phyloP scores from a whole-genome alignment of 2,329 filamentous ascomycete genomes.

The Colletotrichum sp. region DNA sequence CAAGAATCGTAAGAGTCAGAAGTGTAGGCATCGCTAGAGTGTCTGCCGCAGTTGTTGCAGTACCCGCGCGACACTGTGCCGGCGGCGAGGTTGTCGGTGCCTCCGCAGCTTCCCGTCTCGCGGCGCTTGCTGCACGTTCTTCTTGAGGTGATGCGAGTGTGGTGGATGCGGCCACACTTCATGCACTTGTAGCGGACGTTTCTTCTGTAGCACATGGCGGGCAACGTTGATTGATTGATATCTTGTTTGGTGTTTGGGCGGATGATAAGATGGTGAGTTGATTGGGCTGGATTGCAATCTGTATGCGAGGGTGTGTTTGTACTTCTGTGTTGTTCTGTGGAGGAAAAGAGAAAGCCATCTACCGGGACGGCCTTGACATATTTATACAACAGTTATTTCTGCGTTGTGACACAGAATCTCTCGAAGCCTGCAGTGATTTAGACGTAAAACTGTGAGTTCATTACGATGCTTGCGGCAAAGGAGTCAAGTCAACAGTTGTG shows the following conservation, averaged over 20 bases:
- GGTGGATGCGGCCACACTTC: neutral
- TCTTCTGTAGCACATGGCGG: neutral
- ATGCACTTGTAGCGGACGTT: neutral
- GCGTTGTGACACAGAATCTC: neutral
- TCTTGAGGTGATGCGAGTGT: neutral
- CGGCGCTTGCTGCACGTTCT: neutral
- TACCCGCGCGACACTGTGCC: neutral
- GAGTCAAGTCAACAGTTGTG: neutral
- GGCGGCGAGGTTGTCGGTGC: neutral
- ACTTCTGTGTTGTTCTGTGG: neutral
- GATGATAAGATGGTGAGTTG: neutral
- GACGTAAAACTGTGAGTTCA: neutral
- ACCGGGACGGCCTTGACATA: neutral
- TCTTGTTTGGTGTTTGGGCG: neutral
- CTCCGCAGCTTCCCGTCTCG: neutral
- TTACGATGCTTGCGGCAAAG: neutral
- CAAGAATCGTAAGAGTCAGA: neutral
- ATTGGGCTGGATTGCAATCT: neutral
- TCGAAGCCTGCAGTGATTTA: neutral
- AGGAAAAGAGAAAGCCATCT: neutral
- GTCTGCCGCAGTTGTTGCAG: neutral
- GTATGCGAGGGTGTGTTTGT: neutral
- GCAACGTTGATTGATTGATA: neutral
- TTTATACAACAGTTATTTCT: neutral
- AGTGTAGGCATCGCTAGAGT: neutral